These are phyloP conservation scores for Chalaropsis ovoidea DNA, from an alignment of 2,329 filamentous ascomycete genomes.

Conservation along the genomic window DNA sequence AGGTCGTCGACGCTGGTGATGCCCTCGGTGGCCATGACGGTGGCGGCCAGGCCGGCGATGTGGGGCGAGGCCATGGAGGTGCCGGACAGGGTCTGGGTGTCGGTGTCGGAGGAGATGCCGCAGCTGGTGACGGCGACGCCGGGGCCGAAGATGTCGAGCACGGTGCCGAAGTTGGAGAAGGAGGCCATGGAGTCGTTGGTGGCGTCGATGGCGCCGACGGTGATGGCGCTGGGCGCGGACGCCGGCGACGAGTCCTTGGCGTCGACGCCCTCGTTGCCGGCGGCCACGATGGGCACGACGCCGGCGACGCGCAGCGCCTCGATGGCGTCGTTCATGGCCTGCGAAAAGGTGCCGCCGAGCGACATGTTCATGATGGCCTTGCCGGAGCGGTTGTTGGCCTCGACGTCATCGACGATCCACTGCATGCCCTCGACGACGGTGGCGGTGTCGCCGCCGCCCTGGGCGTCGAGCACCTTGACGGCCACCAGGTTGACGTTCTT, in stretches of 20 bases:
- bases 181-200: constrained; percentile 39
- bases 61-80: constrained; percentile 59
- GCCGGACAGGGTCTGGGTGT: constrained; percentile 40
- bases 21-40: constrained; percentile 50
- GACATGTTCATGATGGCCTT: constrained; percentile 56
- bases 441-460: constrained; percentile 34
- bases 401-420: constrained; percentile 43
- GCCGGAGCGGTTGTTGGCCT: constrained; percentile 36
- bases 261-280: constrained; percentile 48
- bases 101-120: constrained; percentile 42
- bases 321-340: constrained; percentile 47
- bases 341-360: constrained; percentile 42
- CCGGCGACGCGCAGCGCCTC: constrained; percentile 41
- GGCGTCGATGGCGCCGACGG: constrained; percentile 50
- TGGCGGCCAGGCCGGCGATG: constrained; percentile 57
- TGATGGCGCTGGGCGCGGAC: constrained; percentile 47
- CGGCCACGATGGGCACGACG: constrained; percentile 49
- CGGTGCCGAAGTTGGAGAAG: constrained; percentile 50
- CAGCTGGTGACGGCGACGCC: constrained; percentile 46
- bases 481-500: constrained; percentile 47
- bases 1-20: constrained; percentile 39
- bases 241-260: constrained; percentile 44
- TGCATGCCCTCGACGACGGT: constrained; percentile 50
- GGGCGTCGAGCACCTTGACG: constrained; percentile 51
- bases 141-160: constrained; percentile 47